Evolutionary conservation across 2,329 filamentous ascomycete genomes (phyloP).

Genomic region (Didymella pomorum): DNA sequence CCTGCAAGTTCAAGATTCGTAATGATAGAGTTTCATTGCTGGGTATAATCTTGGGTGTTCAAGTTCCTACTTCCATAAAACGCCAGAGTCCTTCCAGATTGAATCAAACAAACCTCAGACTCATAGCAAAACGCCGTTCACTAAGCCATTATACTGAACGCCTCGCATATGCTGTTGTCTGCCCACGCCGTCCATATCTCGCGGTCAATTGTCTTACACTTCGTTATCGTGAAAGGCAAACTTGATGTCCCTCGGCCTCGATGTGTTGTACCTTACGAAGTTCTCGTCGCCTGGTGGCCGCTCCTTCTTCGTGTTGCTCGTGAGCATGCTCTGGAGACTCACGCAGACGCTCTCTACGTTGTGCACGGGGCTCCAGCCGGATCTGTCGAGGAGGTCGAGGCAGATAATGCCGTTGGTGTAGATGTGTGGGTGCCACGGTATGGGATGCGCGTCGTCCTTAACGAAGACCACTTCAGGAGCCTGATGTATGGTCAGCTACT

Average conservation of each 20-base stretch:
- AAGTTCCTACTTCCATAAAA: background rate
- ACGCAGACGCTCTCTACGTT: conserved; percentile 97
- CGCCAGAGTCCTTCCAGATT: background rate
- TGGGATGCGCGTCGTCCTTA: conserved; percentile 65
- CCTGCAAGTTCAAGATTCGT: background rate
- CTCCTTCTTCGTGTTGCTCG: conserved; percentile 91
- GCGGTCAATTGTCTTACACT: conserved; percentile 45
- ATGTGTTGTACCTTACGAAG: conserved; percentile 82
- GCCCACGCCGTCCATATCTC: background rate
- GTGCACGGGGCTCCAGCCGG: conserved; percentile 96
- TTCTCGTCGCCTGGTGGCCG: conserved; percentile 88
- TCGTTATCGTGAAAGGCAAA: conserved; percentile 93
- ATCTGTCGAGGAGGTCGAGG: conserved; percentile 84
- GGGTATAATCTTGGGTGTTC: conserved; percentile 12
- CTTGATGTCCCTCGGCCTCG: conserved; percentile 84
- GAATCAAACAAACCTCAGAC: background rate
- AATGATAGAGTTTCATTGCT: conserved; percentile 7
- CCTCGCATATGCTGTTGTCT: conserved; percentile 2
- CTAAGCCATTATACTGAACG: background rate
- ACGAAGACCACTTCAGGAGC: conserved; percentile 94
- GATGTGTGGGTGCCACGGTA: conserved; percentile 96
- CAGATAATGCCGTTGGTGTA: conserved; percentile 99
- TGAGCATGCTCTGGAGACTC: conserved; percentile 97
- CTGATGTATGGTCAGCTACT: conserved; percentile 56
- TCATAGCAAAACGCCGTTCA: conserved; percentile 4